Base-by-base conservation (phyloP, 1,139 yeast species). In the Suhomyces yuchorum region DNA sequence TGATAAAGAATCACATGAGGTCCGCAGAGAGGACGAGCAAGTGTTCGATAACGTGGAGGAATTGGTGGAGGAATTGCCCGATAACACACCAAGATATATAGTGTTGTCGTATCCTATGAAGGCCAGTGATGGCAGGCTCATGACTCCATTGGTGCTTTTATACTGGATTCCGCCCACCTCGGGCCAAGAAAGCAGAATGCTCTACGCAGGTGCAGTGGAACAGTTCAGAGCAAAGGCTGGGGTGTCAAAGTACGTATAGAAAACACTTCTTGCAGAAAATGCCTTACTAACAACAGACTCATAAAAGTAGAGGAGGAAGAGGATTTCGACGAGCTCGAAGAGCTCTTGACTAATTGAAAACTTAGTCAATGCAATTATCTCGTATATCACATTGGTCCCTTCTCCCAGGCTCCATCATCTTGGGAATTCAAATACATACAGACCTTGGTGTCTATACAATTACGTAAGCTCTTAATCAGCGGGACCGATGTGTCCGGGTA, bases 141-240 rank as follows among this genome's bases (percentile, higher is more conserved):
- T 83, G 42, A 75, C 80, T 11, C 97, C 97, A 2, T 77, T 87
- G 54, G 90, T 90, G 1, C 68, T 92, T 63, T 58, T 91, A 22
- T 91, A 90, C 65, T 91, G 93, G 85, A 79, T 88, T 49, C 97
- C 97, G 2, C 85, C 85, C 22, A 88, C 96, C 0, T 78, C 91
- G 17, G 85, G 87, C 15, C 93, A 85, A 62, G 88, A 85, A 47
- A 73, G 80, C 61, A 81, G 86, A 62, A 91, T 91, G 97, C 69
- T 88, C 43, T 91, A 88, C 59, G 97, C 97, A 1, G 96, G 95
- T 2, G 96, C 96, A 0, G 80, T 88, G 23, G 97, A 91, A 61
- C 69, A 85, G 56, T 78, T 91, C 52, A 77, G 93, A 62, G 84
- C 80, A 47, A 85, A 85, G 59, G 88, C 96, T 15, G 92, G 93